Base-by-base conservation (phyloP, 2,329 filamentous ascomycete genomes). In the Madurella fahalii region DNA sequence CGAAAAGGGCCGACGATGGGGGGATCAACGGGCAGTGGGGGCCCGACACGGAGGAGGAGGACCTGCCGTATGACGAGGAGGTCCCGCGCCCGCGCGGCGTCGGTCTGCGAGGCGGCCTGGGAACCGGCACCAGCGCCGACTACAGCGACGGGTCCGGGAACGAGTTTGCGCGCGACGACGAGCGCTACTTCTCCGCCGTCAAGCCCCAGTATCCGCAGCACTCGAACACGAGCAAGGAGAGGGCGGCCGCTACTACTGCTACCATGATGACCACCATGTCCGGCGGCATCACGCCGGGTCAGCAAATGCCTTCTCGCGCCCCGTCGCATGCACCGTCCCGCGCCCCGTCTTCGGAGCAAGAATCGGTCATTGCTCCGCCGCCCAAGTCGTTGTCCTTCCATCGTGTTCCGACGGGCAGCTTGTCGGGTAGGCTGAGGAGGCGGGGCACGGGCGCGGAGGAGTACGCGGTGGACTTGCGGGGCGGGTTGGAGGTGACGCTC, bases 401-500 rank as follows among this genome's bases (percentile, higher is more conserved):
- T 61, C 84, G 87, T 41, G 85, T 84, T 5, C 86, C 87, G 2
- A 91, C 88, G 0, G 85, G 83, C 13, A 15, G 34, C 13, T 70
- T 90, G 40, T 84, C 82, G 20, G 71, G 75, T 2, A 89, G 85
- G 66, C 78, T 86, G 61, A 73, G 79, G 61, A 79, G 77, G 63
- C 78, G 80, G 11, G 34, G 34, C 34, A 25, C 25, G 25, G 34
- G 34, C 58, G 69, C 76, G 2, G 75, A 78, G 40, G 75, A 75
- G 16, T 76, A 77, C 42, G 78, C 81, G 9, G 81, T 97, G 56
- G 84, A 96, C 66, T 77, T 96, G 0, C 83, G 94, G 67, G 87
- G 87, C 31, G 91, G 90, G 0, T 75, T 99, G 9, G 91, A 96
- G 61, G 86, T 99, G 37, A 88, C 84, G 48, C 72, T 99, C 42